Evolutionary conservation across 805 yeast species (phyloP).

Genomic region (Tetrapisispora iriomotensis): DNA sequence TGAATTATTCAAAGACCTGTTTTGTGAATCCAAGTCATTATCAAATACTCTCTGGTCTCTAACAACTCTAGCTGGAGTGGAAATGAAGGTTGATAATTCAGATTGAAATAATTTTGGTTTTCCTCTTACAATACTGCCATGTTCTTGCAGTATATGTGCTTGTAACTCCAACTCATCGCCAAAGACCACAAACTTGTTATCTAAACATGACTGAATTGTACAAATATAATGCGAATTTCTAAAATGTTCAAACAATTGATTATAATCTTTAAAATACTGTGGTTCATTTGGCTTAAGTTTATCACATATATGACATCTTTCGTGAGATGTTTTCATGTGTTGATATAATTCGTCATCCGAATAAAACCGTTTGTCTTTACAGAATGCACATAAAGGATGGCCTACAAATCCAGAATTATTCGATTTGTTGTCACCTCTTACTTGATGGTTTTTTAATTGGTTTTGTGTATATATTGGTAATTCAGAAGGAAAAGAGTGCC

Average conservation of each 20-base stretch:
- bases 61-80: conserved; percentile 24
- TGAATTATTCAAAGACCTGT: not conserved
- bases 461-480: conserved; percentile 49
- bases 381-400: conserved; percentile 81
- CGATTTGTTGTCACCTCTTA: conserved; percentile 48
- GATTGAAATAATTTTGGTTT: conserved; percentile 39
- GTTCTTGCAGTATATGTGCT: conserved; percentile 81
- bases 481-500: conserved; percentile 69
- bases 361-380: conserved; percentile 65
- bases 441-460: conserved; percentile 60
- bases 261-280: conserved; percentile 70
- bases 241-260: conserved; percentile 68
- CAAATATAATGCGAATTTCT: conserved; percentile 66
- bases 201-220: conserved; percentile 66
- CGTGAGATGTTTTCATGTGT: conserved; percentile 79
- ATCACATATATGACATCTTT: conserved; percentile 85
- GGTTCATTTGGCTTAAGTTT: conserved; percentile 51
- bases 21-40: not conserved
- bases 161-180: conserved; percentile 75
- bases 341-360: conserved; percentile 76
- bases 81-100: conserved; percentile 52
- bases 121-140: conserved; percentile 31
- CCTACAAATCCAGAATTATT: conserved; percentile 57
- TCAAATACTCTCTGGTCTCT: conserved; percentile 8
- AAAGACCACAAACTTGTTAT: conserved; percentile 86